These are phyloP conservation scores for Sphaerostilbella broomeana DNA, from an alignment of 2,329 filamentous ascomycete genomes.

Conservation along the genomic window DNA sequence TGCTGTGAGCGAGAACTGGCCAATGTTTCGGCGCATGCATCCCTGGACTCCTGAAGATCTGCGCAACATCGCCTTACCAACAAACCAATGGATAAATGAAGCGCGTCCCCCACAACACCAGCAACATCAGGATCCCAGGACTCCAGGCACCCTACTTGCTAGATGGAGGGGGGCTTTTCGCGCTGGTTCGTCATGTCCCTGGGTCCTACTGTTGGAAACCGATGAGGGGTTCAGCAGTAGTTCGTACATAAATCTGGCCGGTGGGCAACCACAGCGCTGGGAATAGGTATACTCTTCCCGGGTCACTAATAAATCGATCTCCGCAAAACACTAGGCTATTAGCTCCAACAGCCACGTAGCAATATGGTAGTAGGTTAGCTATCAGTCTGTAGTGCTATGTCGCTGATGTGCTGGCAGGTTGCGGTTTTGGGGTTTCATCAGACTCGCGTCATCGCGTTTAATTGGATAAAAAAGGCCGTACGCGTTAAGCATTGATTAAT, in stretches of 20 bases:
- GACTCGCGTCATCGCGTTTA: conserved; percentile 11
- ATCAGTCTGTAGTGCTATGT: background rate
- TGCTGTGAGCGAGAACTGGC: background rate
- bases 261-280: too few species aligned
- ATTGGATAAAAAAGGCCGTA: conserved; percentile 6
- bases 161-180: background rate
- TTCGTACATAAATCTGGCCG: too few species aligned
- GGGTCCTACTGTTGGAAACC: background rate
- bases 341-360: too few species aligned
- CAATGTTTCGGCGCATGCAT: too few species aligned
- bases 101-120: too few species aligned
- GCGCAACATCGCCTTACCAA: background rate
- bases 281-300: too few species aligned
- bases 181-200: conserved; percentile 9
- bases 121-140: conserved; percentile 6
- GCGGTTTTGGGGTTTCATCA: conserved; percentile 8
- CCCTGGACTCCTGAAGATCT: background rate
- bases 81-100: conserved; percentile 3
- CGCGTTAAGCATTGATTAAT: conserved; percentile 10
- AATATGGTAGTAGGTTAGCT: too few species aligned
- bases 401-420: conserved; percentile 8
- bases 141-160: background rate
- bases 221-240: conserved; percentile 6
- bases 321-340: too few species aligned
- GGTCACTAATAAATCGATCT: too few species aligned